Percentiles rank a stretch among this genome's conserved stretches.
phyloP scores from a whole-genome alignment of 192 early-diverging fungal genomes.

The Coemansia umbellata region DNA sequence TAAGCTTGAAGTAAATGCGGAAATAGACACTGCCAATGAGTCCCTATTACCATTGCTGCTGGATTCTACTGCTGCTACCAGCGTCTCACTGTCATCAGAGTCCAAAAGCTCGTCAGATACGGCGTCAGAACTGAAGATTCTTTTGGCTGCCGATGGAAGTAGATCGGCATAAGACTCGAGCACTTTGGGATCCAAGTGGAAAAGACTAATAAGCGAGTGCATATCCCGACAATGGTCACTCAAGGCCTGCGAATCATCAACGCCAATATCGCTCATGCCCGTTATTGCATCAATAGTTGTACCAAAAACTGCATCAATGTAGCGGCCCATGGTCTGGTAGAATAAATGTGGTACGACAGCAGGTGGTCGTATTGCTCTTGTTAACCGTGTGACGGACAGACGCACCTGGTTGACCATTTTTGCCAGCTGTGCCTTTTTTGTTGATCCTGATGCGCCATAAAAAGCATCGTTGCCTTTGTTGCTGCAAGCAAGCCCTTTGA shows the following conservation, averaged over 20 bases:
- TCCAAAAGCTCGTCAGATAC: slow-evolving; percentile 5
- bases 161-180: not conserved
- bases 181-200: slow-evolving; percentile 10
- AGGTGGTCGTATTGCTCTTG: slow-evolving; percentile 19
- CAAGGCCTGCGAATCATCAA: slow-evolving; percentile 38
- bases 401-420: slow-evolving; percentile 9
- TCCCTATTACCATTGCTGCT: no score
- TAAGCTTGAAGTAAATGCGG: no score
- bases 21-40: no score
- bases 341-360: slow-evolving; percentile 20
- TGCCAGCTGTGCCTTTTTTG: not conserved
- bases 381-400: slow-evolving; percentile 15
- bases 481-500: slow-evolving; percentile 3
- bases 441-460: not conserved
- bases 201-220: not conserved
- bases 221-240: slow-evolving; percentile 31
- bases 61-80: not conserved
- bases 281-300: slow-evolving; percentile 13
- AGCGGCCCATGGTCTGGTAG: slow-evolving; percentile 10
- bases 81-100: slow-evolving; percentile 6
- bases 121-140: not conserved
- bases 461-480: slow-evolving; percentile 2
- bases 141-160: not conserved
- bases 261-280: slow-evolving; percentile 28
- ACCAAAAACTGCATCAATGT: slow-evolving; percentile 22